Evolutionary conservation across 2,329 filamentous ascomycete species (phyloP).

Genomic region (Arthrinium puccinioides): DNA sequence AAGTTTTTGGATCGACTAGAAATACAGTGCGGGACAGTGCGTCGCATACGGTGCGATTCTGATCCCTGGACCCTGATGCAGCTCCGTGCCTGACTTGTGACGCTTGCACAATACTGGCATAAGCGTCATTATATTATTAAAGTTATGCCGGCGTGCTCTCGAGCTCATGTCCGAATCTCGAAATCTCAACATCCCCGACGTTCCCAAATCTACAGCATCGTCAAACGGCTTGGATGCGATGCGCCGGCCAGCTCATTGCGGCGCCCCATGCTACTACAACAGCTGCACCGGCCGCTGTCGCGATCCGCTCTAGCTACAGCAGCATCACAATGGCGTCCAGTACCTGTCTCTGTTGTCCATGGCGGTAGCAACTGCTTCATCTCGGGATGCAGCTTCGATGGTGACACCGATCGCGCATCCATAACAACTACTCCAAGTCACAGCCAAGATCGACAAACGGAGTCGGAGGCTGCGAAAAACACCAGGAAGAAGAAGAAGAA

Average conservation of each 20-base stretch:
- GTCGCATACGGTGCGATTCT: no score
- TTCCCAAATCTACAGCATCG: no score
- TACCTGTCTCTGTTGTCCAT: not conserved
- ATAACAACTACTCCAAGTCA: no score
- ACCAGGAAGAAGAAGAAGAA: slow-evolving; percentile 9
- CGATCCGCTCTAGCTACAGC: slow-evolving; percentile 17
- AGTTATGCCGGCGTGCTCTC: no score
- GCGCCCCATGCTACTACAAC: slow-evolving; percentile 25
- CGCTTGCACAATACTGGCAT: no score
- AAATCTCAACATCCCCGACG: no score
- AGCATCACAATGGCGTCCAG: slow-evolving; percentile 12
- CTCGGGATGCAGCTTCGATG: slow-evolving; percentile 1
- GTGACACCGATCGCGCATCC: not conserved
- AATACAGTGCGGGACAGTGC: no score
- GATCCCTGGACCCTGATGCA: no score
- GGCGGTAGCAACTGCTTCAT: slow-evolving; percentile 11
- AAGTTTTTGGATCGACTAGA: no score
- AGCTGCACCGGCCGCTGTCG: slow-evolving; percentile 21
- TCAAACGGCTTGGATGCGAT: slow-evolving; percentile 12
- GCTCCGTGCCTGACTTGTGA: no score
- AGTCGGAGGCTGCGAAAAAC: not conserved
- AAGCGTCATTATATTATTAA: no score
- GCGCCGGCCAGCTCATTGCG: slow-evolving; percentile 15
- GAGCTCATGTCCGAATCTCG: no score
- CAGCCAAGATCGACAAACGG: not conserved